Evolutionary conservation across 805 yeast species (phyloP).

Genomic region (Schwanniomyces polymorphus): DNA sequence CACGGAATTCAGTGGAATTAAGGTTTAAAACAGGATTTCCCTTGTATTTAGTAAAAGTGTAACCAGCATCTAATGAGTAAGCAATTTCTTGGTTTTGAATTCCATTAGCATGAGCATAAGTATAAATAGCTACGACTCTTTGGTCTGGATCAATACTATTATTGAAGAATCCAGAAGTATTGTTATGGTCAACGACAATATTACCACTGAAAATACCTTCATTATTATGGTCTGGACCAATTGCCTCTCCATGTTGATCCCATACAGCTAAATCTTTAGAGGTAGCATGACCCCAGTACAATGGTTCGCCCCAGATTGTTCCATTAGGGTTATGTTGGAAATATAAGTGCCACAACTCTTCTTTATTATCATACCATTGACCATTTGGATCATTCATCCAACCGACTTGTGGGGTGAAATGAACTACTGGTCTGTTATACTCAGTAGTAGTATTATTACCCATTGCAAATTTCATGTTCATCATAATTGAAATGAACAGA

Average conservation of each 20-base stretch:
- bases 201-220: slow-evolving; percentile 37
- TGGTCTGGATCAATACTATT: slow-evolving; percentile 21
- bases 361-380: slow-evolving; percentile 27
- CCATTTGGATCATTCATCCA: slow-evolving; percentile 51
- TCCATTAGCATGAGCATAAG: slow-evolving; percentile 20
- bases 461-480: background rate
- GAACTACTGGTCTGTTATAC: slow-evolving; percentile 14
- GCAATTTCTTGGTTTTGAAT: slow-evolving; percentile 31
- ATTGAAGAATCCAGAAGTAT: slow-evolving; percentile 35
- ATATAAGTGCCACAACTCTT: slow-evolving; percentile 33
- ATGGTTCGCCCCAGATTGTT: slow-evolving; percentile 29
- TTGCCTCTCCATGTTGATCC: slow-evolving; percentile 30
- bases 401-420: slow-evolving; percentile 32
- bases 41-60: slow-evolving; percentile 25
- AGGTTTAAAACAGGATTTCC: slow-evolving; percentile 32
- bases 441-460: background rate
- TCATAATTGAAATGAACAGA: too few relatives aligned
- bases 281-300: slow-evolving; percentile 44
- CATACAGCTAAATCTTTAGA: slow-evolving; percentile 32
- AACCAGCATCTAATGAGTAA: slow-evolving; percentile 37
- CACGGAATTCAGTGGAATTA: slow-evolving; percentile 28
- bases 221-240: slow-evolving; percentile 21
- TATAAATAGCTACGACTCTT: slow-evolving; percentile 37
- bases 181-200: slow-evolving; percentile 34
- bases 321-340: slow-evolving; percentile 38